Evolutionary conservation across 140 eudicot genomes (phyloP), one percentile per base, ranked within the genome.

Genomic region (Stevia rebaudiana): DNA sequence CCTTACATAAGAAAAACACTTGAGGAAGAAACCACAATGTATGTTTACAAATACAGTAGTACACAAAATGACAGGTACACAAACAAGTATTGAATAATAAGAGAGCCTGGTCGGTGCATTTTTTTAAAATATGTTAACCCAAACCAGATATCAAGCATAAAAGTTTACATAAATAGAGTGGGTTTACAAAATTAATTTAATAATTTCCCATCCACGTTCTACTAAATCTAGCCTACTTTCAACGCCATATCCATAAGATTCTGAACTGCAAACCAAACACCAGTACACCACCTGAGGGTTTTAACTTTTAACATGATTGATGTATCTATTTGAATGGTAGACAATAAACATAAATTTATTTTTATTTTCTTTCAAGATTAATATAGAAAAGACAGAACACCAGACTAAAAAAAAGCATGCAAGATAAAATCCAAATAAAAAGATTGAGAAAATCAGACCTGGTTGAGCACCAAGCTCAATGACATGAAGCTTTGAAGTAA

Each of bases 381-480:
- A 41, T 18, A 58, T 46, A 70, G 19, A 46, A 13, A 44, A 21
- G 37, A 42, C 52, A 30, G 16, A 57, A 8, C 18, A 21, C 61
- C 40, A 44, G 50, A 60, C 33, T n/a, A n/a, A n/a, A 67, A 22
- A 9, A 19, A 17, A 7, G 36, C 9, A 28, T 18, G 39, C 44
- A 37, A 44, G 30, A 22, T 6, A 54, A 25, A 52, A 47, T 47
- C 3, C 44, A 40, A 46, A 31, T 35, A 31, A 23, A 30, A 60
- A 55, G 6, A 62, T 24, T 9, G 22, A 8, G 13, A 50, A 31
- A 33, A 56, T 21, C 3, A 52, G 60, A 91, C 98, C 98, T 84
- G 96, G 95, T 78, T 91, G 98, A 43, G 98, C 96, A 61, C 98
- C 98, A 43, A 91, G 98, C 81, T 91, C 98, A 44, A 91, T 91